These are phyloP conservation scores for Begonia masoniana DNA, from an alignment of 306 rosid genomes.

Conservation along the genomic window DNA sequence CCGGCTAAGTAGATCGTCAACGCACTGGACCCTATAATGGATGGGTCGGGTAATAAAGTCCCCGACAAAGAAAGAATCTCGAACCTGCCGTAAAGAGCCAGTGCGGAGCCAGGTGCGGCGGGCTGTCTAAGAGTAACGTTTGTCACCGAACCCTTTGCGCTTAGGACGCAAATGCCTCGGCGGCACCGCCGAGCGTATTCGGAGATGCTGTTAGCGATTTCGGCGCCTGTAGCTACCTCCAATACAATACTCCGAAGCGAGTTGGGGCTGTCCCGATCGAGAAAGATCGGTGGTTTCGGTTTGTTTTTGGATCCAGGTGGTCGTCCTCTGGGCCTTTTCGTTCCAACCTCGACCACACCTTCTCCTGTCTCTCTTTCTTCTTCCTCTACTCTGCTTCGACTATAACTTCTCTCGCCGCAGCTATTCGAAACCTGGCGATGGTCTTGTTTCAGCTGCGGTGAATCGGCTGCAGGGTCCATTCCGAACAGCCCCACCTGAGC, in stretches of 20 bases:
- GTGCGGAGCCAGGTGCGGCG: slow-evolving; percentile 65
- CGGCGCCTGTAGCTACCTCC: slow-evolving; percentile 86
- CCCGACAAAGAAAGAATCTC: slow-evolving; percentile 80
- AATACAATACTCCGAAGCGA: slow-evolving; percentile 82
- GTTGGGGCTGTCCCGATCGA: slow-evolving; percentile 83
- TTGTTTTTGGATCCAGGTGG: slow-evolving; percentile 96
- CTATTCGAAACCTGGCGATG: slow-evolving; percentile 37
- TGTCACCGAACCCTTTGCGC: slow-evolving; percentile 83
- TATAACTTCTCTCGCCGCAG: slow-evolving; percentile 19
- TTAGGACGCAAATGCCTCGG: slow-evolving; percentile 86
- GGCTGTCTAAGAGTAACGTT: slow-evolving; percentile 87
- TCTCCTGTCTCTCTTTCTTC: slow-evolving; percentile 44
- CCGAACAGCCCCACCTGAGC: slow-evolving; percentile 69
- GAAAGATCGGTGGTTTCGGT: slow-evolving; percentile 87
- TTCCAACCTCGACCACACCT: slow-evolving; percentile 74
- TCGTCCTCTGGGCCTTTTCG: slow-evolving; percentile 73
- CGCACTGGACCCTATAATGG: slow-evolving; percentile 75
- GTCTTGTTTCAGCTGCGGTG: slow-evolving; percentile 35
- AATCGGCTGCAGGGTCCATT: slow-evolving; percentile 52
- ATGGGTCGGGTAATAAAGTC: slow-evolving; percentile 76
- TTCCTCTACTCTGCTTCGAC: slow-evolving; percentile 21
- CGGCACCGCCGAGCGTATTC: slow-evolving; percentile 81
- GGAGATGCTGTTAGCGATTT: slow-evolving; percentile 69
- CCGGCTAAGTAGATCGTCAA: slow-evolving; percentile 79
- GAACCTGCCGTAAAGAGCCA: slow-evolving; percentile 84